phyloP scores from a whole-genome alignment of 164 flowering plant species.

The Sextonia rubra region DNA sequence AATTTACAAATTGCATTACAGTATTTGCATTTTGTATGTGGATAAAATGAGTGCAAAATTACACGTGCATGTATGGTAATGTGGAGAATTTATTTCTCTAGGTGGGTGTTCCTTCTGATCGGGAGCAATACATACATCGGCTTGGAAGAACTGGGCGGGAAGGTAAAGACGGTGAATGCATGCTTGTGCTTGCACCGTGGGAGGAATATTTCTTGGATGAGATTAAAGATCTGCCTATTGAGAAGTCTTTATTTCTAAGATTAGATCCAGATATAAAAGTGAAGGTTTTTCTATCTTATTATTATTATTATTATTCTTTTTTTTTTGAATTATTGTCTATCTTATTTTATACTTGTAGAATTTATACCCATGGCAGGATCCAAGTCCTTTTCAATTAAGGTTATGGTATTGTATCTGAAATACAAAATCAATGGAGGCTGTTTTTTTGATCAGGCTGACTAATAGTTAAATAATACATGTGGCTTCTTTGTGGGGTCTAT shows the following conservation, averaged over 20 bases:
- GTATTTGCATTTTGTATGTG: neutral
- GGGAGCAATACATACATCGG: slow-evolving; percentile 89
- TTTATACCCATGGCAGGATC: neutral
- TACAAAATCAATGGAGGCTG: no score
- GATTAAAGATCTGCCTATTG: slow-evolving; percentile 69
- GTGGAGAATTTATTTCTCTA: slow-evolving; percentile 15
- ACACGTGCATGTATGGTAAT: neutral
- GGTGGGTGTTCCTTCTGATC: slow-evolving; percentile 81
- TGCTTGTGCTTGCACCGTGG: slow-evolving; percentile 93
- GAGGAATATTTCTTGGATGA: slow-evolving; percentile 83
- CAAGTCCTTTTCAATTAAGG: no score
- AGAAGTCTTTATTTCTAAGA: slow-evolving; percentile 42
- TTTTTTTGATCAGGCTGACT: no score
- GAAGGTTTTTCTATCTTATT: slow-evolving; percentile 51
- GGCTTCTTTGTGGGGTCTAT: no score
- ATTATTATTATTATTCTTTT: no score
- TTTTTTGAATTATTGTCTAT: neutral
- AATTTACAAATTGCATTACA: no score
- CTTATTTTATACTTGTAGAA: neutral
- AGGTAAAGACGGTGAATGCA: slow-evolving; percentile 91
- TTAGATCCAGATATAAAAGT: slow-evolving; percentile 43
- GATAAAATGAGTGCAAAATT: neutral
- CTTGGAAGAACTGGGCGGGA: slow-evolving; percentile 93
- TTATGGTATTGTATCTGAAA: neutral
- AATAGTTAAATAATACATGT: no score